A percentile compares a stretch with the other conserved stretches of the same genome.
These are phyloP conservation scores for Neonectria ditissima DNA, from an alignment of 2,329 filamentous ascomycete species.

Conservation along the genomic window DNA sequence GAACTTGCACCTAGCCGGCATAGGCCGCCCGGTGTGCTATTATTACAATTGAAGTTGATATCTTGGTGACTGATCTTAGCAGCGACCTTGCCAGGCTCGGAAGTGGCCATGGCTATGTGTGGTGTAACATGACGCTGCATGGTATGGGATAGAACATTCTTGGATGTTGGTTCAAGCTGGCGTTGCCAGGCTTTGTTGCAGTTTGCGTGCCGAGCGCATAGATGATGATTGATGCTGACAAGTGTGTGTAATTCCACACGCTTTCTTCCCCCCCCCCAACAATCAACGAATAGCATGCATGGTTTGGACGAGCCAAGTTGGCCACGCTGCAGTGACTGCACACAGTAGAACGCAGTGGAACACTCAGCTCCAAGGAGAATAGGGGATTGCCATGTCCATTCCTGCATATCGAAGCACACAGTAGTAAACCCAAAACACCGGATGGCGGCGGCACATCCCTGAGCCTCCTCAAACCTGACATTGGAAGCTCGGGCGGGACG, in stretches of 20 bases:
- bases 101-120: background rate
- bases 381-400: slow-evolving; percentile 22
- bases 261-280: slow-evolving; percentile 13
- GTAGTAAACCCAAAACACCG: slow-evolving; percentile 42
- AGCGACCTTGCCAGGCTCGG: background rate
- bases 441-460: slow-evolving; percentile 40
- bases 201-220: slow-evolving; percentile 8
- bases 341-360: slow-evolving; percentile 18
- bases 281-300: slow-evolving; percentile 7
- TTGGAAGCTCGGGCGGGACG: too few species aligned
- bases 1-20: slow-evolving; percentile 21
- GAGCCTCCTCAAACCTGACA: slow-evolving; percentile 31
- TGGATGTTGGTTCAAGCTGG: background rate
- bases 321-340: slow-evolving; percentile 14
- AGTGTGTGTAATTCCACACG: slow-evolving; percentile 17
- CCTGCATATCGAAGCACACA: slow-evolving; percentile 19
- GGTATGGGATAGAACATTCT: slow-evolving; percentile 4
- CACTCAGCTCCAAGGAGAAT: slow-evolving; percentile 14
- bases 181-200: background rate
- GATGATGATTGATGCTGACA: slow-evolving; percentile 28
- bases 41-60: slow-evolving; percentile 14
- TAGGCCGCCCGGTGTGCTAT: slow-evolving; percentile 24
- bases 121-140: slow-evolving; percentile 10
- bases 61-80: slow-evolving; percentile 7
- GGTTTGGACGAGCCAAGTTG: slow-evolving; percentile 21